phyloP scores from a whole-genome alignment of 2,329 filamentous ascomycete species.

The Fusarium tanahbumbuense region DNA sequence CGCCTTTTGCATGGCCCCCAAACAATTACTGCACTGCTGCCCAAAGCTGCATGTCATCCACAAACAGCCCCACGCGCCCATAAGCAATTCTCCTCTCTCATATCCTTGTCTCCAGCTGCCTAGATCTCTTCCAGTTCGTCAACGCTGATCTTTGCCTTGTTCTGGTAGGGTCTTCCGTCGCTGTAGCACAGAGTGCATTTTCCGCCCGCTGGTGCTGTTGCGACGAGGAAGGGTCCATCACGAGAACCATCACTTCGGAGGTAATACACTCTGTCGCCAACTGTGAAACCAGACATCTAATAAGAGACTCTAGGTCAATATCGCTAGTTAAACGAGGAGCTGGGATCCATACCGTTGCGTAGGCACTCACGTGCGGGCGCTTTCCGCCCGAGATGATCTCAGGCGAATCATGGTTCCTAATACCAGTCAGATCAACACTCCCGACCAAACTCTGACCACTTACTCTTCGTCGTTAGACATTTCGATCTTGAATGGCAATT shows the following conservation, averaged over 20 bases:
- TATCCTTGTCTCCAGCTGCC: not conserved
- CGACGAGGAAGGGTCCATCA: slow-evolving; percentile 8
- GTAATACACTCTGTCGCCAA: slow-evolving; percentile 9
- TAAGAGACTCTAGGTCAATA: not conserved
- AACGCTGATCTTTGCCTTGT: not conserved
- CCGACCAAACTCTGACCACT: not conserved
- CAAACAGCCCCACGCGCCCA: not conserved
- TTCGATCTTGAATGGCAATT: not conserved
- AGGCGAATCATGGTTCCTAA: not conserved
- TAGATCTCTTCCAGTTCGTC: not conserved
- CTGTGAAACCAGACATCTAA: not conserved
- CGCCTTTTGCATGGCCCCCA: not conserved
- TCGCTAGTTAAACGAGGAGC: no score
- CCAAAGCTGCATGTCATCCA: not conserved
- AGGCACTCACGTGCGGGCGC: not conserved
- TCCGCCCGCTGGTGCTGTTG: not conserved
- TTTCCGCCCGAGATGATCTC: slow-evolving; percentile 1
- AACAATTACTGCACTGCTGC: not conserved
- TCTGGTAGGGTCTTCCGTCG: not conserved
- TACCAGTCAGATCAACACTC: not conserved
- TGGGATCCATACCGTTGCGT: not conserved
- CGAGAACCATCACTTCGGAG: not conserved
- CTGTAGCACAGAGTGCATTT: not conserved
- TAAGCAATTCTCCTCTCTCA: not conserved
- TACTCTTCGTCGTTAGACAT: not conserved